These are phyloP conservation scores for Diddensiella transvaalensis DNA, from an alignment of 805 yeast genomes.

Conservation along the genomic window DNA sequence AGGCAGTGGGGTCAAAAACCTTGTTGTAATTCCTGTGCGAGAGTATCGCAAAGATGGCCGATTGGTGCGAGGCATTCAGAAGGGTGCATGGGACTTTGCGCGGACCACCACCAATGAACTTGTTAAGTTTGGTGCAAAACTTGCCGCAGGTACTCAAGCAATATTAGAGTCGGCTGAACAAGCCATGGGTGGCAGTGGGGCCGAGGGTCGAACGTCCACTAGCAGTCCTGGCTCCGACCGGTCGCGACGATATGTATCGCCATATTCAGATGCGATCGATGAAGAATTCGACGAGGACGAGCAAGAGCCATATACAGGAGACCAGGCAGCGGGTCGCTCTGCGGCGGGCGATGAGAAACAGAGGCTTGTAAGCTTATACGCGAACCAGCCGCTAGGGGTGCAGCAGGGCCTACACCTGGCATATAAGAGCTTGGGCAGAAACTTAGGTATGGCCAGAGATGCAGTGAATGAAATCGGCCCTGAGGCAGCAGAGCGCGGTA, in stretches of 20 bases:
- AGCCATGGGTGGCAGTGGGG: slow-evolving; percentile 70
- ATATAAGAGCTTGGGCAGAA: slow-evolving; percentile 64
- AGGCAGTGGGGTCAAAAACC: slow-evolving; percentile 71
- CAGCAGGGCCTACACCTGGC: slow-evolving; percentile 76
- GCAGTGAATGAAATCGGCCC: slow-evolving; percentile 58
- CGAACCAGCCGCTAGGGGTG: slow-evolving; percentile 73
- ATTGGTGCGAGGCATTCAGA: slow-evolving; percentile 63
- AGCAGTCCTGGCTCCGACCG: slow-evolving; percentile 2
- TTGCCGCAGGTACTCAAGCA: slow-evolving; percentile 86
- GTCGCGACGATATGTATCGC: slow-evolving; percentile 19
- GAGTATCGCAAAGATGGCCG: slow-evolving; percentile 76
- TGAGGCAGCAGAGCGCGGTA: slow-evolving; percentile 61
- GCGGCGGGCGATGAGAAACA: background rate
- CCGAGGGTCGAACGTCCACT: slow-evolving; percentile 40
- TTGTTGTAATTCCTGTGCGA: slow-evolving; percentile 66
- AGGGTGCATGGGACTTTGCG: slow-evolving; percentile 71
- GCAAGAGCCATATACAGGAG: slow-evolving; percentile 4
- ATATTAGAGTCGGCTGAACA: slow-evolving; percentile 77
- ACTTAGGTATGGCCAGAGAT: slow-evolving; percentile 60
- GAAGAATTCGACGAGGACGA: slow-evolving; percentile 22
- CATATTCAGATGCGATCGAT: slow-evolving; percentile 24
- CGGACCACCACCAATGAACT: slow-evolving; percentile 77
- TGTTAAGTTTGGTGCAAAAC: slow-evolving; percentile 73
- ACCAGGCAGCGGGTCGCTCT: background rate
- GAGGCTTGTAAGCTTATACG: slow-evolving; percentile 63